phyloP scores from a whole-genome alignment of 2,329 filamentous ascomycete genomes.

The Trichoderma simmonsii region DNA sequence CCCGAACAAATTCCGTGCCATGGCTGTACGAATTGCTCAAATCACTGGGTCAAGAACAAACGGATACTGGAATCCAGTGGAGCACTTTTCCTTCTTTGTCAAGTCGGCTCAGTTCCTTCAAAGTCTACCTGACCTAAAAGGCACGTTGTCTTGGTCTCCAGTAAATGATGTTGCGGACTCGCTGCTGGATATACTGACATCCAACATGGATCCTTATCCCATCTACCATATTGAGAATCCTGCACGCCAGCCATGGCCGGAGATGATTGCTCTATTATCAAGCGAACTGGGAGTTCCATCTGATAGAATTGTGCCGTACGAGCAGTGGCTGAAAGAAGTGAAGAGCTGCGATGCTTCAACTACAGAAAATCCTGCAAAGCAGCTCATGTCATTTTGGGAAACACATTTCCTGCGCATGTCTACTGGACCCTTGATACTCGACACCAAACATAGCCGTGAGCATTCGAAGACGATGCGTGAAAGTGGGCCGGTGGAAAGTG shows the following conservation, averaged over 20 bases:
- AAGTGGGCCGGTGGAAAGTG: too few species aligned
- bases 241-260: slow-evolving; percentile 21
- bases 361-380: too few species aligned
- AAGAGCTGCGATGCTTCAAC: too few species aligned
- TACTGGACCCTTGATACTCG: too few species aligned
- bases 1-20: slow-evolving; percentile 41
- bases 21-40: slow-evolving; percentile 48
- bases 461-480: too few species aligned
- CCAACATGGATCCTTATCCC: neutral
- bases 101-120: slow-evolving; percentile 48
- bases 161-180: slow-evolving; percentile 35
- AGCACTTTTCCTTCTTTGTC: slow-evolving; percentile 49
- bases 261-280: slow-evolving; percentile 11
- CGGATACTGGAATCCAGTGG: slow-evolving; percentile 54
- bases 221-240: slow-evolving; percentile 29
- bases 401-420: too few species aligned
- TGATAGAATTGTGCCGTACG: too few species aligned
- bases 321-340: too few species aligned
- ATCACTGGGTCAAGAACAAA: slow-evolving; percentile 48
- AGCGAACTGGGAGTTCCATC: too few species aligned
- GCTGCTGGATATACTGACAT: slow-evolving; percentile 14
- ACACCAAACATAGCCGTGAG: too few species aligned
- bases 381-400: too few species aligned
- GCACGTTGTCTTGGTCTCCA: slow-evolving; percentile 43
- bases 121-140: slow-evolving; percentile 40